Evolutionary conservation across 148 eudicot genomes (phyloP).

Genomic region (Oxyria digyna): DNA sequence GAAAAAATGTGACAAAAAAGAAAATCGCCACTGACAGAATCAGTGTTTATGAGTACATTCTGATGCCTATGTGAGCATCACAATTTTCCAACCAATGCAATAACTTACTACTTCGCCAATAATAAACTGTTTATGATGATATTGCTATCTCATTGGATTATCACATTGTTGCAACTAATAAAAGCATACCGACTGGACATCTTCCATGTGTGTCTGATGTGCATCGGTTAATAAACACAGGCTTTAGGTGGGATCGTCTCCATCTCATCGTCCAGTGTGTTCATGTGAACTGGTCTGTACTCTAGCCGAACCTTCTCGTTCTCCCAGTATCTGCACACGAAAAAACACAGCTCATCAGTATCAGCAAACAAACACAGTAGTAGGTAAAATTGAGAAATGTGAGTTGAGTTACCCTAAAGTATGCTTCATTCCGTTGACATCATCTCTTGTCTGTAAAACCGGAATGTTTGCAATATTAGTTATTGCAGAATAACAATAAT

Average conservation of each 20-base stretch:
- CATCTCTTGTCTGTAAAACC: conserved; percentile 74
- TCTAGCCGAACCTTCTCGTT: conserved; percentile 74
- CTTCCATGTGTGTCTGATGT: not conserved
- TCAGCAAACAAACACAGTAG: not conserved
- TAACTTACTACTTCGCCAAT: not conserved
- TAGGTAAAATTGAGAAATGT: not conserved
- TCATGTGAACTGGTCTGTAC: conserved; percentile 84
- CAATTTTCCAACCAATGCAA: not conserved
- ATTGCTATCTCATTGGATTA: not conserved
- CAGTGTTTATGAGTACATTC: not conserved
- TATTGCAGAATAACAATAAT: not conserved
- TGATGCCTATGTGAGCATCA: too few relatives aligned
- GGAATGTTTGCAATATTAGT: conserved; percentile 12
- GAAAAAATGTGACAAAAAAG: not conserved
- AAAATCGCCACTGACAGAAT: not conserved
- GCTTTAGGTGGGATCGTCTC: conserved; percentile 92
- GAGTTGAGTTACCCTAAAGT: conserved; percentile 48
- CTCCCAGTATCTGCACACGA: conserved; percentile 62
- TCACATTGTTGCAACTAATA: not conserved
- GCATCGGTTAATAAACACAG: conserved; percentile 53
- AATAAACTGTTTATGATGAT: not conserved
- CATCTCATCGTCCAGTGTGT: conserved; percentile 75
- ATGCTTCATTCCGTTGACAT: conserved; percentile 90
- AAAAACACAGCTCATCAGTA: not conserved
- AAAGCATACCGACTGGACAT: not conserved